These are phyloP conservation scores for Leishmania braziliensis DNA, from an alignment of 208 protist genomes.

Conservation along the genomic window DNA sequence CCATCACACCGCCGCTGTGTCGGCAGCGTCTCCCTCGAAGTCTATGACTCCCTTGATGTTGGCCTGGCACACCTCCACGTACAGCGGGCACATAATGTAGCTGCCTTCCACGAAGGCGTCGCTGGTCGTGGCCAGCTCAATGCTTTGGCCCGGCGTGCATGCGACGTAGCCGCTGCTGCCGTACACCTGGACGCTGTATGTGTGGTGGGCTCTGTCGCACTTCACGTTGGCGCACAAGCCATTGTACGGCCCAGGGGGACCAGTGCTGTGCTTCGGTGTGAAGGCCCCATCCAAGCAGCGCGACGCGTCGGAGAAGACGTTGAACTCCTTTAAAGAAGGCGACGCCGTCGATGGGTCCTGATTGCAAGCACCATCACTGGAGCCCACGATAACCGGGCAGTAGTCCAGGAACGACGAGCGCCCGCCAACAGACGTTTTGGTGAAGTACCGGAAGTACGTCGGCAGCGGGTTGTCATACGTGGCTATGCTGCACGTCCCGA, in stretches of 20 bases:
- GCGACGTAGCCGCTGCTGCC: background rate
- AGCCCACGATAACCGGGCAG: background rate
- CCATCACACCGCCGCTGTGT: too few relatives aligned
- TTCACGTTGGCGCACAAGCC: background rate
- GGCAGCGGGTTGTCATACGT: too few relatives aligned
- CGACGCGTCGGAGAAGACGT: background rate
- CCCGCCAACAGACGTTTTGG: too few relatives aligned
- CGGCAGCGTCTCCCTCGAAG: too few relatives aligned
- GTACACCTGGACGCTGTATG: background rate
- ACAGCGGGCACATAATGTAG: background rate
- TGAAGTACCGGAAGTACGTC: slow-evolving; percentile 30
- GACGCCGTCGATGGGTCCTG: background rate
- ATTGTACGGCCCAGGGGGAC: background rate
- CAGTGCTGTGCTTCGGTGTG: too few relatives aligned
- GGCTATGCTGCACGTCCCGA: too few relatives aligned
- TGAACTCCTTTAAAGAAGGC: background rate
- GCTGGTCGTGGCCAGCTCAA: background rate
- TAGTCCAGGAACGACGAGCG: too few relatives aligned
- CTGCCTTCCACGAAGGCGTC: background rate
- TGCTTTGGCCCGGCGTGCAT: background rate
- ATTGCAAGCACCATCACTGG: background rate
- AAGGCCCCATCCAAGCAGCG: background rate
- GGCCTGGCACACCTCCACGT: too few relatives aligned
- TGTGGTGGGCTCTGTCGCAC: background rate
- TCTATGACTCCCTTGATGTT: too few relatives aligned